phyloP scores from a whole-genome alignment of 768 basidiomycete species.

The Omphalotus guepiniiformis region DNA sequence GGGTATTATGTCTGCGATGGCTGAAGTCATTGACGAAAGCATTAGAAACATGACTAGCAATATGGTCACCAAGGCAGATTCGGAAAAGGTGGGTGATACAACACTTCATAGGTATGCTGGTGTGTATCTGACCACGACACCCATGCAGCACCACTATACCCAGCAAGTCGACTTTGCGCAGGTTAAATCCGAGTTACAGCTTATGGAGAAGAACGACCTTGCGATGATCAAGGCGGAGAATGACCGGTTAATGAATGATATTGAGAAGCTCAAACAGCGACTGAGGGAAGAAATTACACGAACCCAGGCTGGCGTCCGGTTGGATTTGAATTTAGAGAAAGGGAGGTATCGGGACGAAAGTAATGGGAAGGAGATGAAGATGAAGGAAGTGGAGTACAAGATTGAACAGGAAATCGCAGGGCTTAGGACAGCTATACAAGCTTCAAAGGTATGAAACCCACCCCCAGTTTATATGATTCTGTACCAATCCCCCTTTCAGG shows the following conservation, averaged over 20 bases:
- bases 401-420: constrained; percentile 96
- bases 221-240: constrained; percentile 95
- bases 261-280: constrained; percentile 93
- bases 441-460: constrained; percentile 59
- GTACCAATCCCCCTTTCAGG: constrained; percentile 34
- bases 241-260: constrained; percentile 85
- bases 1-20: constrained; percentile 96
- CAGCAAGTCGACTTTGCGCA: constrained; percentile 97
- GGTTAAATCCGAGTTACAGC: constrained; percentile 91
- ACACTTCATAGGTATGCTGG: background rate
- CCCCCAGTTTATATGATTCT: background rate
- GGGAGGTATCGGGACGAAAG: constrained; percentile 93
- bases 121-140: background rate
- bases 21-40: constrained; percentile 96
- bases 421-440: constrained; percentile 77
- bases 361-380: constrained; percentile 88
- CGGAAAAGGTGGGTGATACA: constrained; percentile 74
- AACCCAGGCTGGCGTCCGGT: constrained; percentile 88
- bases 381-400: constrained; percentile 95
- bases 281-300: constrained; percentile 87
- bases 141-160: constrained; percentile 76
- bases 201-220: constrained; percentile 96
- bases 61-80: constrained; percentile 94
- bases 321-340: constrained; percentile 96
- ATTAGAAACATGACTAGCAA: constrained; percentile 93